Percentiles rank a stretch among this genome's conserved stretches.
These are phyloP conservation scores for Articulospora tetracladia DNA, from an alignment of 495 filamentous ascomycete species.

Conservation along the genomic window DNA sequence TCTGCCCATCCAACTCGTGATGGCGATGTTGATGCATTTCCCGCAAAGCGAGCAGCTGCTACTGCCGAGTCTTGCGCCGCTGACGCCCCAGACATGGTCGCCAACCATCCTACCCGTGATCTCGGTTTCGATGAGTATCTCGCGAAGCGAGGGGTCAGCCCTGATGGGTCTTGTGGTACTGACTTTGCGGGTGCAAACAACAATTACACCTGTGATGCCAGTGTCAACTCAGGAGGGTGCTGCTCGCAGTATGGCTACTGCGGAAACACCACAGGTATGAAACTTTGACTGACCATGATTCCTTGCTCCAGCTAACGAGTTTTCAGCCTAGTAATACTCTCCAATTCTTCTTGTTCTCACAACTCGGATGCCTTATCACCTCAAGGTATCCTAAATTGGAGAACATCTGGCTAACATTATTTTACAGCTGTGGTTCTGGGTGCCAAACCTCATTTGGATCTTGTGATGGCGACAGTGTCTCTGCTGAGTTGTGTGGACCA, in stretches of 20 bases:
- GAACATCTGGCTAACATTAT: background rate
- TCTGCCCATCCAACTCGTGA: constrained; percentile 9
- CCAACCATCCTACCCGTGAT: no score
- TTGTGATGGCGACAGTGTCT: constrained; percentile 22
- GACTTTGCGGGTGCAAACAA: background rate
- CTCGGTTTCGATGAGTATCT: constrained; percentile 10
- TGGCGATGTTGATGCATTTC: constrained; percentile 5
- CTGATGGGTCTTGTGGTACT: constrained; percentile 19
- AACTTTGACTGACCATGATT: background rate
- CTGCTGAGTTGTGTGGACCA: constrained; percentile 9
- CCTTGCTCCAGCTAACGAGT: background rate
- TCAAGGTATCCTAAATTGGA: background rate
- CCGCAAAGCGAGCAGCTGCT: constrained; percentile 6
- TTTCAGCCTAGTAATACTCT: background rate
- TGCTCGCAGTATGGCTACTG: constrained; percentile 21
- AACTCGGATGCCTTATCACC: background rate
- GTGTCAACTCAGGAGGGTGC: constrained; percentile 12
- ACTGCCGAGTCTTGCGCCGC: constrained; percentile 16
- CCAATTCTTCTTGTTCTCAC: background rate
- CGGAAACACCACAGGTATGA: constrained; percentile 16
- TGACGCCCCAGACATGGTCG: background rate
- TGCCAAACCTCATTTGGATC: constrained; percentile 42
- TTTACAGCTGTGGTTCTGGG: constrained; percentile 46
- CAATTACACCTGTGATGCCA: constrained; percentile 18
- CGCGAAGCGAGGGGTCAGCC: constrained; percentile 9